Conservation (phyloP, 2,329 filamentous ascomycete species). For the Ceratocystis harringtonii region DNA sequence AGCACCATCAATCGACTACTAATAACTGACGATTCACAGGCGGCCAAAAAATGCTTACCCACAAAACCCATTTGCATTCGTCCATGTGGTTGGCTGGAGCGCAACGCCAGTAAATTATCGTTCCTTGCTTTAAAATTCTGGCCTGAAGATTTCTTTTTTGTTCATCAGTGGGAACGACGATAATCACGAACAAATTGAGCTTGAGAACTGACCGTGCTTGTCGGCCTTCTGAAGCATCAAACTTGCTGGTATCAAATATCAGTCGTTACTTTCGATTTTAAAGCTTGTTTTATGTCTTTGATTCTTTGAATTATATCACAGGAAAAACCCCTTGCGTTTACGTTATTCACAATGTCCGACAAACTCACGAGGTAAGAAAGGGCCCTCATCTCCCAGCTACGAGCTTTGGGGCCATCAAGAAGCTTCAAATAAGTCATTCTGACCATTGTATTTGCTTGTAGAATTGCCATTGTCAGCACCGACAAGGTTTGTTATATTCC, state of each 20-base stretch:
- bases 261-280: background rate
- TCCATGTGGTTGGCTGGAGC: background rate
- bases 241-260: background rate
- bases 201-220: background rate
- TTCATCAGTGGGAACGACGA: background rate
- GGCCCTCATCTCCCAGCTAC: background rate
- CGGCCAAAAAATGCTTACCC: conserved; percentile 28
- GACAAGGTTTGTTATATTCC: conserved; percentile 61
- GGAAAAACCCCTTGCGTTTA: background rate
- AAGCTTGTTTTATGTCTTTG: background rate
- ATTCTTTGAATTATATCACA: background rate
- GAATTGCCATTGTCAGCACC: conserved; percentile 96
- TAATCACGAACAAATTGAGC: background rate
- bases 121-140: background rate
- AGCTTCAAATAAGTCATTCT: background rate
- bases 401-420: background rate
- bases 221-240: background rate
- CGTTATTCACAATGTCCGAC: conserved; percentile 55
- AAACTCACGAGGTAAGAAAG: conserved; percentile 74
- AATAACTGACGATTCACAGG: conserved; percentile 27
- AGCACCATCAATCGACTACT: background rate
- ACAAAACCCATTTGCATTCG: conserved; percentile 10
- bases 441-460: conserved; percentile 26
- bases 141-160: conserved; percentile 4
- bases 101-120: background rate